Base-by-base conservation (phyloP, 2,329 filamentous ascomycete genomes). In the Colletotrichum theobromicola region DNA sequence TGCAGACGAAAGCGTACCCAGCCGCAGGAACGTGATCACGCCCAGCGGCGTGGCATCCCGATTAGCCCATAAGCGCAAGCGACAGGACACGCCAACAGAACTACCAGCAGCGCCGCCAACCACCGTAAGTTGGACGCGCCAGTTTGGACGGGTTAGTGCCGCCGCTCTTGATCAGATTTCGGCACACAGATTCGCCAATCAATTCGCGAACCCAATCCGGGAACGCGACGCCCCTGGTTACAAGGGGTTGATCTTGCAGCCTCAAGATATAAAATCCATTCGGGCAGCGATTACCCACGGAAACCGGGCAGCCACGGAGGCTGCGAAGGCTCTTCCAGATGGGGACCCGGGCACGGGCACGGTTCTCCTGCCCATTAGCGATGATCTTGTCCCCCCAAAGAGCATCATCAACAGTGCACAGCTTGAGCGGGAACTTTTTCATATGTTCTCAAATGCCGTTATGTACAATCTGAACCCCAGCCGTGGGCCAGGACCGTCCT, bases 381-480 rank as follows among this genome's bases (percentile, higher is more conserved):
- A 93, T 64, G 95, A 98, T 72, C 87, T 98, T 30, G 89, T 96
- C 4, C 95, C 96, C 4, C 96, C 97, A 0, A 94, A 93, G 79
- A 95, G 93, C 24, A 98, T 98, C 79, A 94, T 98, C 83, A 98
- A 98, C 83, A 96, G 94, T 65, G 92, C 94, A 2, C 97, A 98
- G 82, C 89, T 98, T 18, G 96, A 98, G 84, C 95, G 95, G 77
- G 96, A 98, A 82, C 87, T 98, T 13, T 95, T 97, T 79, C 94
- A 97, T 79, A 98, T 98, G 94, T 98, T 98, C 83, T 95, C 95
- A 78, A 98, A 98, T 80, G 96, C 97, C 21, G 94, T 98, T 84
- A 98, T 99, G 97, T 99, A 98, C 87, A 98, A 98, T 79, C 93
- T 94, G 0, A 95, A 98, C 76, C 92, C 93, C 0, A 88, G 94